Evolutionary conservation across 2,329 filamentous ascomycete species (phyloP).

Genomic region (Aphanoascus verrucosus): DNA sequence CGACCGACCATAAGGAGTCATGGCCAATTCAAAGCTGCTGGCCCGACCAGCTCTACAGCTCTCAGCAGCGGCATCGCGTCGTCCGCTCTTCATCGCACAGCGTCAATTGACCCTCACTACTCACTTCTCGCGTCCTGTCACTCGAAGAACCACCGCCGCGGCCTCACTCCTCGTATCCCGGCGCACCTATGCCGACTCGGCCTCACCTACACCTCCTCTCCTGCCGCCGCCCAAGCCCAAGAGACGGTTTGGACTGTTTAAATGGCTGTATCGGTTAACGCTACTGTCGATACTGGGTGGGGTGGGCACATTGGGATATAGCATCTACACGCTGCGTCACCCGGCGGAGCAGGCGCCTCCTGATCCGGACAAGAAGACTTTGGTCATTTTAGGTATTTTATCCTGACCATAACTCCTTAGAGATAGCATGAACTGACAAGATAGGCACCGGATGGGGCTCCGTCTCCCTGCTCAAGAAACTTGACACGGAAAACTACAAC

Average conservation of each 20-base stretch:
- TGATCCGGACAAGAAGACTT: slow-evolving; percentile 87
- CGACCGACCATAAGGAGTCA: too few species aligned
- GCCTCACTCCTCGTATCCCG: slow-evolving; percentile 17
- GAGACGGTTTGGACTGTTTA: slow-evolving; percentile 58
- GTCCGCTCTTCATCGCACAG: slow-evolving; percentile 7
- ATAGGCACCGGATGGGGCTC: slow-evolving; percentile 92
- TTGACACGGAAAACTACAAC: slow-evolving; percentile 98
- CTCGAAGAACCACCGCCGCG: not conserved
- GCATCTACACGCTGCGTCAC: slow-evolving; percentile 71
- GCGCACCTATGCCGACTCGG: slow-evolving; percentile 41
- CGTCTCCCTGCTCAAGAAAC: slow-evolving; percentile 92
- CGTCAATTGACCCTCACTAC: slow-evolving; percentile 12
- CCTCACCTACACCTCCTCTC: slow-evolving; percentile 25
- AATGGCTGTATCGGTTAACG: slow-evolving; percentile 72
- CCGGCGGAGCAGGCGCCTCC: slow-evolving; percentile 67
- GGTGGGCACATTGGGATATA: slow-evolving; percentile 62
- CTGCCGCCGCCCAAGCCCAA: slow-evolving; percentile 34
- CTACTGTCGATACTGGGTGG: slow-evolving; percentile 63
- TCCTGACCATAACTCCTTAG: too few species aligned
- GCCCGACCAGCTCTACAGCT: slow-evolving; percentile 11
- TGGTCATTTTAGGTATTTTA: slow-evolving; percentile 83
- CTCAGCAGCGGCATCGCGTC: slow-evolving; percentile 8
- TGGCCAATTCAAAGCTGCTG: slow-evolving; percentile 13
- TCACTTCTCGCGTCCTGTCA: not conserved
- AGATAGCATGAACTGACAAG: slow-evolving; percentile 10